Evolutionary conservation across 2,329 filamentous ascomycete genomes (phyloP).

Genomic region (Colletotrichum falcatum): DNA sequence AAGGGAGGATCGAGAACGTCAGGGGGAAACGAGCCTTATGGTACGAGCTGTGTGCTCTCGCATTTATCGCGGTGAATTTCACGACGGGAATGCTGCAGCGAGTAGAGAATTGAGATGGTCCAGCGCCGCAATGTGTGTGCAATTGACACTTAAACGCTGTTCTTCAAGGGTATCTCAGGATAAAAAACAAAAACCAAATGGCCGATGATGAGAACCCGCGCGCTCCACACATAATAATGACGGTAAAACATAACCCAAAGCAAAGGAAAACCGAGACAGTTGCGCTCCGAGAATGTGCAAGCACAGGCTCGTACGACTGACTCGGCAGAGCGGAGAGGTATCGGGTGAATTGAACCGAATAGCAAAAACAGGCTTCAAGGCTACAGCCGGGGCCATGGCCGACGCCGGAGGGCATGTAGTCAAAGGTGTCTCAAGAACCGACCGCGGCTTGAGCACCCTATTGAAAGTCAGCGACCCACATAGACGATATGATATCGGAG

Average conservation of each 20-base stretch:
- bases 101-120: conserved; percentile 11
- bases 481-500: background rate
- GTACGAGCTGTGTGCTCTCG: background rate
- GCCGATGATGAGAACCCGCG: conserved; percentile 6
- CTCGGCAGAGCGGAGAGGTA: background rate
- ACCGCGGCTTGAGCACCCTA: conserved; percentile 42
- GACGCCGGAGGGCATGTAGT: background rate
- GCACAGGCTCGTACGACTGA: background rate
- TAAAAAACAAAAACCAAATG: conserved; percentile 13
- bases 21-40: background rate
- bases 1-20: background rate
- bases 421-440: conserved; percentile 42
- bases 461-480: conserved; percentile 14
- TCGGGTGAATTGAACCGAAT: background rate
- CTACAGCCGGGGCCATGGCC: background rate
- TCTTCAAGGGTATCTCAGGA: conserved; percentile 33
- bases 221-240: background rate
- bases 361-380: background rate
- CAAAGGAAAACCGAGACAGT: background rate
- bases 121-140: conserved; percentile 15
- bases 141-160: conserved; percentile 23
- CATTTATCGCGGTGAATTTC: background rate
- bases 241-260: background rate
- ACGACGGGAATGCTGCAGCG: background rate
- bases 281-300: background rate